phyloP scores from a whole-genome alignment of 2,329 filamentous ascomycete genomes.

The Ophiostoma angusticollis region DNA sequence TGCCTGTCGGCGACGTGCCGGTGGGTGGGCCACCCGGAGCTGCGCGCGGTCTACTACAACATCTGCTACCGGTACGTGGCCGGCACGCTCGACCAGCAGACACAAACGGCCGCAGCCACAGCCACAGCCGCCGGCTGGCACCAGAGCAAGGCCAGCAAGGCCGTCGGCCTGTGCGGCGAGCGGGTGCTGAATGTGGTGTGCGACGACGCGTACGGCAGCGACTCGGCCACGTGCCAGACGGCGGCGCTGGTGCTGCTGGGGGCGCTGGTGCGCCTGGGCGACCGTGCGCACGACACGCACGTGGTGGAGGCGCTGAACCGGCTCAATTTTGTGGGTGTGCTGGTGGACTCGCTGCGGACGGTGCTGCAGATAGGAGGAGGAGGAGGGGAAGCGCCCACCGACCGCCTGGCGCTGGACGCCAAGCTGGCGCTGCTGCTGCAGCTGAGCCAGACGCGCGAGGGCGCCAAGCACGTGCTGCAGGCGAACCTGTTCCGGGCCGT shows the following conservation, averaged over 20 bases:
- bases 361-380: too few species aligned
- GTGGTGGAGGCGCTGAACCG: conserved; percentile 69
- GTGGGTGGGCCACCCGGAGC: conserved; percentile 53
- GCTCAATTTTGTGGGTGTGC: conserved; percentile 80
- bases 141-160: conserved; percentile 63
- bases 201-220: conserved; percentile 82
- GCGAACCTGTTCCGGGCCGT: conserved; percentile 76
- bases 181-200: conserved; percentile 75
- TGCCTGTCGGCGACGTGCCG: conserved; percentile 69
- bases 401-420: conserved; percentile 48
- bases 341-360: conserved; percentile 75
- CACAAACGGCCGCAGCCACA: conserved; percentile 33
- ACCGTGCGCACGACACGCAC: conserved; percentile 56
- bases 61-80: conserved; percentile 80
- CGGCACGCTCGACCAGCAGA: conserved; percentile 45
- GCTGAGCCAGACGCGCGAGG: conserved; percentile 70
- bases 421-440: conserved; percentile 73
- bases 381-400: conserved; percentile 28
- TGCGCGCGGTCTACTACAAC: conserved; percentile 80
- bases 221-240: conserved; percentile 64
- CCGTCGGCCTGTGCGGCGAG: conserved; percentile 56
- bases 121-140: conserved; percentile 30
- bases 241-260: conserved; percentile 77
- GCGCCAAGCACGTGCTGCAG: conserved; percentile 77
- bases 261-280: conserved; percentile 60